Evolutionary conservation across 2,329 filamentous ascomycete genomes (phyloP).

Genomic region (Neurospora crassa): DNA sequence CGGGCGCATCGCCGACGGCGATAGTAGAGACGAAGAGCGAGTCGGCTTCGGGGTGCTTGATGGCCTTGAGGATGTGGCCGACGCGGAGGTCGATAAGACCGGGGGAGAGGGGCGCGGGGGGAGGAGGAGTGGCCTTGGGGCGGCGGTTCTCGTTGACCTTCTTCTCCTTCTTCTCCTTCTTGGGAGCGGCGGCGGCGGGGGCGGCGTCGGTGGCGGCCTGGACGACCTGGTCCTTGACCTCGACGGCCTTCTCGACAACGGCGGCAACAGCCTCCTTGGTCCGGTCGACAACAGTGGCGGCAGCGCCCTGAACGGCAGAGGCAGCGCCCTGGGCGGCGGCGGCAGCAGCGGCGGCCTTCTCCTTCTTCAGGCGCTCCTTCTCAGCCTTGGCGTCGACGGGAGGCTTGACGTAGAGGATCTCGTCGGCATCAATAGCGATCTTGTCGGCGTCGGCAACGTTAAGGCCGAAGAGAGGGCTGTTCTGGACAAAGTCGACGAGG

Average conservation of each 20-base stretch:
- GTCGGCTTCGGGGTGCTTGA: conserved; percentile 94
- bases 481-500: conserved; percentile 90
- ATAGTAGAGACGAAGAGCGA: conserved; percentile 93
- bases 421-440: conserved; percentile 66
- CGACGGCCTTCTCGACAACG: conserved; percentile 31
- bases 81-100: conserved; percentile 88
- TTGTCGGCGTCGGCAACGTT: conserved; percentile 63
- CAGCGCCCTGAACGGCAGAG: conserved; percentile 29
- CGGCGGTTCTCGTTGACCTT: conserved; percentile 79
- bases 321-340: conserved; percentile 38
- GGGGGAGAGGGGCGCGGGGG: conserved; percentile 73
- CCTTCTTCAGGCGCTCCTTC: conserved; percentile 94
- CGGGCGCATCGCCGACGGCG: conserved; percentile 79
- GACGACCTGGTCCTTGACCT: conserved; percentile 39
- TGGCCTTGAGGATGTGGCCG: conserved; percentile 91
- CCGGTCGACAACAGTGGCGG: conserved; percentile 38
- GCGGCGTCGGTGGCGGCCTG: conserved; percentile 25
- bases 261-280: conserved; percentile 49
- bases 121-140: conserved; percentile 50
- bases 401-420: conserved; percentile 80
- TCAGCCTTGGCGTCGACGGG: conserved; percentile 86
- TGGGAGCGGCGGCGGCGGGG: conserved; percentile 34
- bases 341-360: conserved; percentile 65
- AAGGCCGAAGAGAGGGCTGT: conserved; percentile 65
- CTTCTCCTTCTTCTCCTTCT: conserved; percentile 92